These are phyloP conservation scores for Pyrrhoderma noxium DNA, from an alignment of 1,284 basidiomycete species.

Conservation along the genomic window DNA sequence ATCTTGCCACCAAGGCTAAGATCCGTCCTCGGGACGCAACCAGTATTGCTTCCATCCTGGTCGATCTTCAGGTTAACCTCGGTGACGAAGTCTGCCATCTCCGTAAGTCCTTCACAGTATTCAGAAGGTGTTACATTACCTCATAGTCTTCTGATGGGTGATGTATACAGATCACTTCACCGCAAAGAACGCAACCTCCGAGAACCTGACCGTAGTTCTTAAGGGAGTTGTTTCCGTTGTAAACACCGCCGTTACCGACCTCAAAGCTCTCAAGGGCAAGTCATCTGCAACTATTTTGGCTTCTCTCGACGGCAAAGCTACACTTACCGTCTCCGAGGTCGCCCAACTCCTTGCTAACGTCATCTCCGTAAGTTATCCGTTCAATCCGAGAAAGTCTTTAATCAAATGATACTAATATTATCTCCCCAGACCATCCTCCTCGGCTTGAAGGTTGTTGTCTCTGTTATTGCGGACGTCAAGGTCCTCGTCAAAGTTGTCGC, in stretches of 20 bases:
- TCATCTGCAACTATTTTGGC: slow-evolving; percentile 3
- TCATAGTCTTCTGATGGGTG: neutral
- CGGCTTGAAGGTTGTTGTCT: neutral
- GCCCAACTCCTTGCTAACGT: slow-evolving; percentile 13
- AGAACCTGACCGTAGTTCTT: slow-evolving; percentile 6
- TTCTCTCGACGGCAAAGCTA: slow-evolving; percentile 3
- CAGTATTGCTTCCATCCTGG: too few relatives aligned
- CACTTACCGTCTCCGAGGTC: slow-evolving; percentile 4
- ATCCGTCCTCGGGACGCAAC: neutral
- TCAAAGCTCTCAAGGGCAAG: slow-evolving; percentile 7
- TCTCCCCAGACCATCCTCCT: neutral
- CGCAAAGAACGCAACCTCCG: neutral
- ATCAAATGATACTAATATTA: neutral
- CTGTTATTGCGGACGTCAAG: neutral
- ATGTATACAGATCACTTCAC: neutral
- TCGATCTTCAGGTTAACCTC: too few relatives aligned
- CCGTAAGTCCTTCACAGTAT: neutral
- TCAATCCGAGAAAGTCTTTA: too few relatives aligned
- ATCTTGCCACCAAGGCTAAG: too few relatives aligned
- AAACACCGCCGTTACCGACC: neutral
- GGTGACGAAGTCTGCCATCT: too few relatives aligned
- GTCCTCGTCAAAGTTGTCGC: slow-evolving; percentile 4
- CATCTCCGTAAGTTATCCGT: too few relatives aligned
- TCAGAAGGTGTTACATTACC: too few relatives aligned
- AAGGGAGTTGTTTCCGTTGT: slow-evolving; percentile 5